Base-by-base conservation (phyloP, 148 eudicot genomes). In the Pharnaceum exiguum region DNA sequence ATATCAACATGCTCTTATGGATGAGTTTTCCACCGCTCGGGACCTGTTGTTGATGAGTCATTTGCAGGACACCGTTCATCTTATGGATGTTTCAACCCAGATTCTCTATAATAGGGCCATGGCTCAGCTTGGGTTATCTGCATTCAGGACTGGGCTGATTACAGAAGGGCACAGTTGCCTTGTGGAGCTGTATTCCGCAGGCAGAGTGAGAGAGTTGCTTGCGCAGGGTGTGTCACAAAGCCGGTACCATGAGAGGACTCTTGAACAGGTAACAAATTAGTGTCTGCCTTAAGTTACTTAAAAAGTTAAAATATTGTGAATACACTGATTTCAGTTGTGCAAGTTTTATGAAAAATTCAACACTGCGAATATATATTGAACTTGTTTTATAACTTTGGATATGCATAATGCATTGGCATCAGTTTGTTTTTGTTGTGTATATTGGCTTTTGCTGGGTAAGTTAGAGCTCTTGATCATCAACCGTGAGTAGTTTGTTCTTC, bases 1-100 rank as follows among this genome's bases (percentile, higher is more conserved):
- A 43, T 90, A 86, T 52, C 95, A 90, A 59, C 97, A 90, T 76
- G 95, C 97, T 19, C 78, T 90, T 26, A 60, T 68, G 60, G 97
- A 86, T 68, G 86, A 90, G 60, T 90, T 86, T 47, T 68, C 86
- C 7, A 69, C 75, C 40, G 74, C 95, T 9, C 90, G 95, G 9
- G 95, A 90, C 59, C 75, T 90, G 77, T 66, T 90, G 67, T 57
- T 86, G 21, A 90, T 90, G 97, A 86, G 97, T 73, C 97, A 90
- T 72, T 73, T 90, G 60, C 97, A 90, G 75, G 97, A 90, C 40
- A 86, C 70, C 51, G 49, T 86, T 68, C 95, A 84, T 47, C 88
- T 77, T 49, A 77, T 90, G 91, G 95, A 90, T 55, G 74, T 86
- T 15, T 82, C 95, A 26, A 84, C 95, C n/a, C 95, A 86, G 70